A percentile compares a stretch with the other conserved stretches of the same genome.
These are phyloP conservation scores for Grigorovia jiainica DNA, from an alignment of 805 yeast genomes.

Conservation along the genomic window DNA sequence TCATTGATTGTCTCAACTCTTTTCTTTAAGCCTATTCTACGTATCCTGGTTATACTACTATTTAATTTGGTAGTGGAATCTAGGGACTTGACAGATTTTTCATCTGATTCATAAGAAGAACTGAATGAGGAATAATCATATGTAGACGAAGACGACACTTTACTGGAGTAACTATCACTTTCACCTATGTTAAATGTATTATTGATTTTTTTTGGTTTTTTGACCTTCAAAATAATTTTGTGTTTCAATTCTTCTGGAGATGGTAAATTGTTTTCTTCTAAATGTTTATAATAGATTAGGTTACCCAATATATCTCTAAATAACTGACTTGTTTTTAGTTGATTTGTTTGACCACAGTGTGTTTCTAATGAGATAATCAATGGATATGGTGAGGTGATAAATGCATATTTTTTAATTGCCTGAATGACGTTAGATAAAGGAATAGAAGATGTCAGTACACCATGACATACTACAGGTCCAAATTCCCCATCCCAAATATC, in stretches of 20 bases:
- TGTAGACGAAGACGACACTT: constrained; percentile 6
- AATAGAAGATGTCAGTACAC: constrained; percentile 73
- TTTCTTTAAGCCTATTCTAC: constrained; percentile 27
- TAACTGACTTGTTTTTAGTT: constrained; percentile 43
- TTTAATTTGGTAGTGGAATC: background rate
- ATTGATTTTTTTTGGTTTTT: constrained; percentile 34
- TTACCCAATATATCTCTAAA: constrained; percentile 54
- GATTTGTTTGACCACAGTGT: constrained; percentile 64
- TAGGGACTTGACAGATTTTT: constrained; percentile 9
- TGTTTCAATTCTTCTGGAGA: constrained; percentile 67
- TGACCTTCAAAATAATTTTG: constrained; percentile 68
- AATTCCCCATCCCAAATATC: constrained; percentile 86
- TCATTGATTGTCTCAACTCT: constrained; percentile 15
- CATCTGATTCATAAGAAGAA: constrained; percentile 27
- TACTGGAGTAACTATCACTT: background rate
- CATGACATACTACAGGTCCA: constrained; percentile 88
- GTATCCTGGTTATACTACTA: constrained; percentile 15
- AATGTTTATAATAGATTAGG: constrained; percentile 32
- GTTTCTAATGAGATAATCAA: constrained; percentile 78
- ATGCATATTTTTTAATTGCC: constrained; percentile 75
- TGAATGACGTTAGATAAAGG: constrained; percentile 59
- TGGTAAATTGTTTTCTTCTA: constrained; percentile 38
- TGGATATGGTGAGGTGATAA: constrained; percentile 80
- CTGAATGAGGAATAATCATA: constrained; percentile 22
- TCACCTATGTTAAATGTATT: background rate